Conservation (phyloP, 306 rosid genomes). For the Neltuma alba region DNA sequence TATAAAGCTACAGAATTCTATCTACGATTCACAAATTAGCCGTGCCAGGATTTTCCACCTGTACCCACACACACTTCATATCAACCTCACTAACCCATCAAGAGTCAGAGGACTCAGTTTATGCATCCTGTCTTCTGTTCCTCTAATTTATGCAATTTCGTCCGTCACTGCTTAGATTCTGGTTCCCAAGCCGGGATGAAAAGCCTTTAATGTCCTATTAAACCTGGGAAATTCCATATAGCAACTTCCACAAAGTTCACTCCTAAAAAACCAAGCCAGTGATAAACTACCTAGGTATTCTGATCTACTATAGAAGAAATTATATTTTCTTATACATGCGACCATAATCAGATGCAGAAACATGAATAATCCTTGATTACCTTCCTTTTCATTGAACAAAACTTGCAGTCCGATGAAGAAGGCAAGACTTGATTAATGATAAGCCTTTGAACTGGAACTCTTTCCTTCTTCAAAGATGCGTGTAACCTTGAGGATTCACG, state of each 20-base stretch:
- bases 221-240: neutral
- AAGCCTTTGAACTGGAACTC: constrained; percentile 72
- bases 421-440: constrained; percentile 82
- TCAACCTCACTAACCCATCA: neutral
- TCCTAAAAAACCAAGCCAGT: neutral
- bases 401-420: constrained; percentile 78
- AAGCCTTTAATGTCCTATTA: neutral
- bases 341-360: neutral
- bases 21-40: neutral
- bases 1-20: neutral
- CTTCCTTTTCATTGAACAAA: constrained; percentile 82
- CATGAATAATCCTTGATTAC: constrained; percentile 37
- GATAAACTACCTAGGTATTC: neutral
- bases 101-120: neutral
- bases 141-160: neutral
- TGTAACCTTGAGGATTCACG: constrained; percentile 84
- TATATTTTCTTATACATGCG: neutral
- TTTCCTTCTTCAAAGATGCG: constrained; percentile 79
- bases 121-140: neutral
- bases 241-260: constrained; percentile 16
- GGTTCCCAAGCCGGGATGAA: neutral
- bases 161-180: neutral
- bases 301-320: neutral
- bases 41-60: neutral
- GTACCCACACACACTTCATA: neutral